Evolutionary conservation across 306 rosid species (phyloP).

Genomic region (Quercus engelmannii): DNA sequence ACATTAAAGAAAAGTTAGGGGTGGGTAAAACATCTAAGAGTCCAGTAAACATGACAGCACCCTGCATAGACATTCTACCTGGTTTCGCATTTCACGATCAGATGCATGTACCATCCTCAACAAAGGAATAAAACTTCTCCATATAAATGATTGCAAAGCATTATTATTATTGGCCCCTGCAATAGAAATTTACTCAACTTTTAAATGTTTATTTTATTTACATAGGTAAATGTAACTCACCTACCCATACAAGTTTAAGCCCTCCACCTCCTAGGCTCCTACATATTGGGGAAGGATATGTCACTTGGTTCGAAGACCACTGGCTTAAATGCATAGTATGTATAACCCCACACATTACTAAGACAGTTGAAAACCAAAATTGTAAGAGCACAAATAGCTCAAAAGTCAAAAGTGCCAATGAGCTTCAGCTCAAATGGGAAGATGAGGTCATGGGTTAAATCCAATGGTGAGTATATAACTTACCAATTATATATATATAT

Average conservation of each 20-base stretch:
- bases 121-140: slow-evolving; percentile 72
- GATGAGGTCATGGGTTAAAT: too few relatives aligned
- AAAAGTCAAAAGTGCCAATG: too few relatives aligned
- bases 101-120: slow-evolving; percentile 38
- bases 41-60: slow-evolving; percentile 10
- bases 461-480: too few relatives aligned
- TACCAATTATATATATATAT: too few relatives aligned
- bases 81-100: slow-evolving; percentile 53
- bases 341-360: not conserved
- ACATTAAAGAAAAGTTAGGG: slow-evolving; percentile 12
- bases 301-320: not conserved
- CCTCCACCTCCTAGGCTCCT: not conserved
- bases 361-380: not conserved
- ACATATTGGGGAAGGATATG: not conserved
- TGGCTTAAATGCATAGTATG: not conserved
- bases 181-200: slow-evolving; percentile 11
- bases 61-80: slow-evolving; percentile 43
- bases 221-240: not conserved
- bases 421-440: too few relatives aligned
- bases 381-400: not conserved
- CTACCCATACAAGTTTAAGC: not conserved
- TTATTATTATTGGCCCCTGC: slow-evolving; percentile 42
- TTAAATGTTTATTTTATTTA: not conserved
- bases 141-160: slow-evolving; percentile 46
- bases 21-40: not conserved